Percentiles rank a stretch among this genome's conserved stretches.
Evolutionary conservation across 108 stramenopile species (phyloP).

Genomic region (Nitzschia sp.): DNA sequence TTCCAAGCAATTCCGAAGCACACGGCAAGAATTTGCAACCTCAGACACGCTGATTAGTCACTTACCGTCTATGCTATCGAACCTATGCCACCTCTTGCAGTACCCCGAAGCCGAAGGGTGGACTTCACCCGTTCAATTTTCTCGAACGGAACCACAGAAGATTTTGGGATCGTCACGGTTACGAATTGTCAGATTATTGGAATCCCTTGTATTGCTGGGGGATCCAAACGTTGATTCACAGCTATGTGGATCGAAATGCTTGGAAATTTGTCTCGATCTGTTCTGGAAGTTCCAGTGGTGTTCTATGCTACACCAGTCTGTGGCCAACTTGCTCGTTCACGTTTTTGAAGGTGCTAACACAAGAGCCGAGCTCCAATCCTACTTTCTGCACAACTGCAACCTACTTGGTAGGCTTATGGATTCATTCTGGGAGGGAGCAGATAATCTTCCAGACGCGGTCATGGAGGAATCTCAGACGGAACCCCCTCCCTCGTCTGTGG

Average conservation of each 20-base stretch:
- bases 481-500: neutral
- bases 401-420: conserved; percentile 87
- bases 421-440: conserved; percentile 54
- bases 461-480: neutral
- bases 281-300: conserved; percentile 95
- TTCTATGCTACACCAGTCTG: conserved; percentile 94
- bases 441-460: neutral
- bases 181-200: conserved; percentile 78
- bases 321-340: conserved; percentile 90
- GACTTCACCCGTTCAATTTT: conserved; percentile 68
- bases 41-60: conserved; percentile 52
- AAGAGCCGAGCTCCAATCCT: conserved; percentile 79
- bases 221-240: conserved; percentile 60
- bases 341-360: conserved; percentile 82
- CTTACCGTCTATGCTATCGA: conserved; percentile 49
- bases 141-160: conserved; percentile 45
- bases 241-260: conserved; percentile 62
- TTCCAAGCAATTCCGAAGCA: neutral
- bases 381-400: conserved; percentile 76
- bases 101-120: conserved; percentile 60
- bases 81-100: conserved; percentile 41
- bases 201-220: conserved; percentile 82
- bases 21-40: conserved; percentile 27
- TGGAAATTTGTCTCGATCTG: conserved; percentile 86
- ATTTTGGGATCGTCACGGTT: conserved; percentile 79